phyloP scores from a whole-genome alignment of 2,329 filamentous ascomycete species.

The Onygena corvina region DNA sequence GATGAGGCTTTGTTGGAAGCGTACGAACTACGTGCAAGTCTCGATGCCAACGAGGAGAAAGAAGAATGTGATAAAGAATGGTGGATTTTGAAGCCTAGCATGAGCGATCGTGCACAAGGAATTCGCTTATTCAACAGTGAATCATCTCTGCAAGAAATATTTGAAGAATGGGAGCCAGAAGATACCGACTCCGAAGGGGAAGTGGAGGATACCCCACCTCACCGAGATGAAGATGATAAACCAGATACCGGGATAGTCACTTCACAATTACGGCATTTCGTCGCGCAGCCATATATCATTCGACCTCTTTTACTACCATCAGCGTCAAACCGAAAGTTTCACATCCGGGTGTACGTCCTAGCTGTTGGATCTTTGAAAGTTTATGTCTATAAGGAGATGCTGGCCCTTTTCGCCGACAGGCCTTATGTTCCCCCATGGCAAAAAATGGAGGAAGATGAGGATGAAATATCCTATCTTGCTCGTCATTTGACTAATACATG shows the following conservation, averaged over 20 bases:
- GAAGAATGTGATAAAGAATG: constrained; percentile 60
- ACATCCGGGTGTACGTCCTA: constrained; percentile 84
- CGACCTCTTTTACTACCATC: constrained; percentile 63
- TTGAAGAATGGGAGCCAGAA: constrained; percentile 77
- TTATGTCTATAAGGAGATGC: constrained; percentile 81
- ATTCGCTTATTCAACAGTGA: constrained; percentile 81
- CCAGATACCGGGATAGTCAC: constrained; percentile 53
- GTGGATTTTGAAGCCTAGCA: constrained; percentile 97
- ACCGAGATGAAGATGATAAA: constrained; percentile 17
- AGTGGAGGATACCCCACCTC: constrained; percentile 26
- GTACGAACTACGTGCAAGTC: constrained; percentile 70
- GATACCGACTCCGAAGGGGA: constrained; percentile 51
- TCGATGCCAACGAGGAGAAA: constrained; percentile 54
- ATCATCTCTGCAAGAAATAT: constrained; percentile 71
- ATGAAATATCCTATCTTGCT: constrained; percentile 39
- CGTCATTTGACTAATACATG: constrained; percentile 92
- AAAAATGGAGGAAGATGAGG: constrained; percentile 34
- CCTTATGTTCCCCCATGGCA: constrained; percentile 54
- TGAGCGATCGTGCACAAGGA: constrained; percentile 92
- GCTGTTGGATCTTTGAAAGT: constrained; percentile 66
- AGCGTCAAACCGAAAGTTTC: constrained; percentile 68
- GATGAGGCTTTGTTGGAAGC: constrained; percentile 86
- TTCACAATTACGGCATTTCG: constrained; percentile 87
- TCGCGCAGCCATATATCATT: constrained; percentile 89
- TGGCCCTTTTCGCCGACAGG: constrained; percentile 76